Base-by-base conservation (phyloP, 1,284 basidiomycete genomes). In the Singerocomus inundabilis region DNA sequence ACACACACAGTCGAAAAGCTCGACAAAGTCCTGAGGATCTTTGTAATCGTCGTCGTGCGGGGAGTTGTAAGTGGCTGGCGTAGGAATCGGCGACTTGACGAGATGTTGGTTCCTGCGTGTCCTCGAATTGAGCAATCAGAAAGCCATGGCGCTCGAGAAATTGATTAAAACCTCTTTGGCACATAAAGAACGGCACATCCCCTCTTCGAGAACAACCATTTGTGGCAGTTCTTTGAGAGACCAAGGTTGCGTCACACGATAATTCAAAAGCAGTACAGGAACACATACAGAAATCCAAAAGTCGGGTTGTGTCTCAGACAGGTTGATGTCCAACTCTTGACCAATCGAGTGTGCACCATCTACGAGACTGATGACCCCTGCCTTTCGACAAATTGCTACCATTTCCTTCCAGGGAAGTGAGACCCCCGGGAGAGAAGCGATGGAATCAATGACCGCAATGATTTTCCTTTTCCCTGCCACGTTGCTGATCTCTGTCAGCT, bases 291-390 rank as follows among this genome's bases (percentile, higher is more conserved):
- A 85, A 16, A 89, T 72, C 81, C 84, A 92, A 64, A 93, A 93
- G 68, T 94, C 91, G 9, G 88, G 86, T 51, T 77, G 72, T 0
- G 74, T 70, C 43, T 75, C 70, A 9, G 72, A 73, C 39, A 93
- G 58, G 62, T 92, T 77, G 46, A 92, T 72, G 41, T 79, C 69
- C 12, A 75, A 55, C 51, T 82, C 79, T 56, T 82, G 81, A 0
- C 91, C 91, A 40, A 94, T 83, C 4, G 84, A 83, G 65, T 96
- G 93, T 0, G 93, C 93, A 0, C 77, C 93, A 59, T 97, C 93
- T 13, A 97, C 68, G 15, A 94, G 67, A 47, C 79, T 85, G 68
- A 82, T 80, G 2, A 85, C 77, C 4, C 80, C 81, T 47, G 84
- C 81, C 55, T 88, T 79, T 57, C 77, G 78, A 61, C 85, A 87